Evolutionary conservation across 2,329 filamentous ascomycete species (phyloP).

Genomic region (Amesomyces nigricolor): DNA sequence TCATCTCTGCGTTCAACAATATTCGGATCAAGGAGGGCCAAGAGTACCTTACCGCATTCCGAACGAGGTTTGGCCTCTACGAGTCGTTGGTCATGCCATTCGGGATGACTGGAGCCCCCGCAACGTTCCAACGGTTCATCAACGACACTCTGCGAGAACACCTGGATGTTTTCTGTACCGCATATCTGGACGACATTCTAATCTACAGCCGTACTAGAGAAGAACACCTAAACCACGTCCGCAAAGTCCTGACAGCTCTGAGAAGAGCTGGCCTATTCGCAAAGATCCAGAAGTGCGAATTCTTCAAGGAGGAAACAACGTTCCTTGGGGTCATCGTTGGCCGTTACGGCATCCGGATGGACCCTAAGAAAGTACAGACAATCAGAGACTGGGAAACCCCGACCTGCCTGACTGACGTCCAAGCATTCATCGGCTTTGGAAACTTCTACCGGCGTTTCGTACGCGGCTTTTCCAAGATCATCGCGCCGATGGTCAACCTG

Average conservation of each 20-base stretch:
- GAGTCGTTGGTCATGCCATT: slow-evolving; percentile 32
- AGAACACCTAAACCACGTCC: not conserved
- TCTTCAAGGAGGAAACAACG: not conserved
- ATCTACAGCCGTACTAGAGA: not conserved
- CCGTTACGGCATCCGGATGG: not conserved
- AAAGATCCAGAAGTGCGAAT: not conserved
- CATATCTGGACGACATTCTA: slow-evolving; percentile 15
- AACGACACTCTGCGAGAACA: not conserved
- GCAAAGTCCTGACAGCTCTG: not conserved
- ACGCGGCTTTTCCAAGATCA: not conserved
- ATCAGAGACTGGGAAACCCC: not conserved
- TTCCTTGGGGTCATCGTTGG: not conserved
- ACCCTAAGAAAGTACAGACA: not conserved
- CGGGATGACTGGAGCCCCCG: slow-evolving; percentile 22
- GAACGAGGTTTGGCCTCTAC: slow-evolving; percentile 26
- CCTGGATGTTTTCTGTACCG: slow-evolving; percentile 9
- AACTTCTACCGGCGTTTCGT: slow-evolving; percentile 10
- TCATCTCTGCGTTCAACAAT: not conserved
- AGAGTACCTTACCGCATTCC: slow-evolving; percentile 31
- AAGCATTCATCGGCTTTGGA: not conserved
- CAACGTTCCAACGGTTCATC: slow-evolving; percentile 15
- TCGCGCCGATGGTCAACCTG: not conserved
- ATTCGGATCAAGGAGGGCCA: slow-evolving; percentile 13
- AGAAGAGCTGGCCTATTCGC: not conserved
- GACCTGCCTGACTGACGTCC: not conserved